Percentiles rank a stretch among this genome's conserved stretches.
phyloP scores from a whole-genome alignment of 1,284 basidiomycete genomes.

The Moesziomyces antarcticus region DNA sequence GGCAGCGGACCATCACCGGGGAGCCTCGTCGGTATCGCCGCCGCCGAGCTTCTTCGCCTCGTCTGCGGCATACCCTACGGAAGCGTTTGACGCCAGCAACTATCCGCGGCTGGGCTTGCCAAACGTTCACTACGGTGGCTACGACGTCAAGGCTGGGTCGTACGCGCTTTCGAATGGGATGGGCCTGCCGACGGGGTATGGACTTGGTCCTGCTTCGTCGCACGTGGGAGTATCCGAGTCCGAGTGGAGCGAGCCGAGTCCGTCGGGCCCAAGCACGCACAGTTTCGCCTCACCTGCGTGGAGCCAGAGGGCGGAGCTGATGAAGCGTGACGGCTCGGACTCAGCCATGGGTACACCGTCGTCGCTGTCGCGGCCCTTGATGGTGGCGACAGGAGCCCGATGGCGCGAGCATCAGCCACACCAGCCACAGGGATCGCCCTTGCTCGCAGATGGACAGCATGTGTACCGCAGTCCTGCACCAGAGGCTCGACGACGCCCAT shows the following conservation, averaged over 20 bases:
- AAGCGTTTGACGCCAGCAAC: constrained; percentile 9
- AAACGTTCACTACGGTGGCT: background rate
- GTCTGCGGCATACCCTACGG: background rate
- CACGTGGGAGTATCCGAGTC: constrained; percentile 22
- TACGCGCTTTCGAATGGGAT: background rate
- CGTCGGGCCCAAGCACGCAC: constrained; percentile 24
- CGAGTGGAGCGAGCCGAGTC: constrained; percentile 42
- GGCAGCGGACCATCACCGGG: constrained; percentile 14
- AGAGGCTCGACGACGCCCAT: constrained; percentile 14
- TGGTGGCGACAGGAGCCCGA: constrained; percentile 14
- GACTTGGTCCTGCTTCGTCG: constrained; percentile 2
- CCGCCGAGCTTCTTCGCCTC: constrained; percentile 21
- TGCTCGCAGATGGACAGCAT: constrained; percentile 8
- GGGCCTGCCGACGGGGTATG: constrained; percentile 8
- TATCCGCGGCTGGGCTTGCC: background rate
- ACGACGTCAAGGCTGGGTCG: background rate
- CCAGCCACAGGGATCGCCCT: constrained; percentile 10
- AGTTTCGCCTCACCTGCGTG: constrained; percentile 32
- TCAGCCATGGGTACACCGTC: constrained; percentile 12
- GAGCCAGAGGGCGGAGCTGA: constrained; percentile 36
- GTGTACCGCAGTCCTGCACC: constrained; percentile 15
- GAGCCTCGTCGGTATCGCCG: constrained; percentile 20
- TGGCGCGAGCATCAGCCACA: constrained; percentile 14
- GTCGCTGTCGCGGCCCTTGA: constrained; percentile 13
- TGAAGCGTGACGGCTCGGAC: constrained; percentile 15